phyloP scores from a whole-genome alignment of 345 rosid species.

The Pseudoturritis turrita region DNA sequence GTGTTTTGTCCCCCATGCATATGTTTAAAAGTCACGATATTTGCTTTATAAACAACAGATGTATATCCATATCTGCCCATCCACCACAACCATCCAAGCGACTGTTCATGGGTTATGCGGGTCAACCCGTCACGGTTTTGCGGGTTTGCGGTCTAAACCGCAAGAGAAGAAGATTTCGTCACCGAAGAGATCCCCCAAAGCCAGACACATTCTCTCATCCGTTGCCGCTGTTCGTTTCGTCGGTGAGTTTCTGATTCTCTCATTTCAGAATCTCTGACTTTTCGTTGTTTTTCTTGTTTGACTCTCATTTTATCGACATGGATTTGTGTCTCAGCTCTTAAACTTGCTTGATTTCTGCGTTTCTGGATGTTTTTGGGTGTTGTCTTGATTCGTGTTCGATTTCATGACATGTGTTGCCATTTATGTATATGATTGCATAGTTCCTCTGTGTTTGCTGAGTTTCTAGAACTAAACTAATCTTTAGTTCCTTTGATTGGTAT shows the following conservation, averaged over 20 bases:
- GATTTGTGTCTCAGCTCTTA: neutral
- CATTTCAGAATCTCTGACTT: neutral
- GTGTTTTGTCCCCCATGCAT: too few species aligned
- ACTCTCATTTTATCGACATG: neutral
- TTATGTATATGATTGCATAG: neutral
- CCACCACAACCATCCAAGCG: too few species aligned
- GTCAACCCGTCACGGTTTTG: too few species aligned
- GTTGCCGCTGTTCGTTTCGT: neutral
- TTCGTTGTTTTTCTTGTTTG: neutral
- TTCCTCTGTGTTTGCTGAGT: neutral
- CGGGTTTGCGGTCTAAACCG: too few species aligned
- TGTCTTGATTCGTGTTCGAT: neutral
- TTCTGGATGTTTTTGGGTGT: neutral
- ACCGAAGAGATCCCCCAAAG: too few species aligned
- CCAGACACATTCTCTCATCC: too few species aligned
- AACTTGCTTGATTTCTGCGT: neutral
- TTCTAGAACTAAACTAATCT: neutral
- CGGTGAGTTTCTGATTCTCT: slow-evolving; percentile 14
- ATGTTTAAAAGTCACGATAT: too few species aligned
- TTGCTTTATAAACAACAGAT: too few species aligned
- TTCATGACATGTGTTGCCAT: too few species aligned
- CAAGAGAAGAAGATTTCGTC: too few species aligned
- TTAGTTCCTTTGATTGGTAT: neutral
- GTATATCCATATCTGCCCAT: too few species aligned
- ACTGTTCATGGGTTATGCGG: too few species aligned